These are phyloP conservation scores for Yarrowia divulgata DNA, from an alignment of 805 yeast species.

Conservation along the genomic window DNA sequence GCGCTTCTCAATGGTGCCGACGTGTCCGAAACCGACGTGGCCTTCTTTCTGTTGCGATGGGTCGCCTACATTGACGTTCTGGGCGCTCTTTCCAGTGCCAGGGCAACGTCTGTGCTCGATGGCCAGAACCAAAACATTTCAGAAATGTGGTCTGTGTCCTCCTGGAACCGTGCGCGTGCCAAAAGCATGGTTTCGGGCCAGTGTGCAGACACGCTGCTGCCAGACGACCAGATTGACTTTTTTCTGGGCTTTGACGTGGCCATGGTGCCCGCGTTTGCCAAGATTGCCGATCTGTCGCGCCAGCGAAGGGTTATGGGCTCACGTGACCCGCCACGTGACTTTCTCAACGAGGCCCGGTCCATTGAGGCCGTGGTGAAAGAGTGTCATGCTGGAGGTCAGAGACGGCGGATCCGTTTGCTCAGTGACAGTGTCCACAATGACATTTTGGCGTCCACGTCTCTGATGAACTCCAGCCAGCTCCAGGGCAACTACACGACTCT, in stretches of 20 bases:
- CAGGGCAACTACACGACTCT: slow-evolving; percentile 47
- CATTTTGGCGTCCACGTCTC: slow-evolving; percentile 41
- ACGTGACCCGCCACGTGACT: slow-evolving; percentile 12
- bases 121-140: slow-evolving; percentile 48
- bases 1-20: slow-evolving; percentile 35
- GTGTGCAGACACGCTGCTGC: slow-evolving; percentile 36
- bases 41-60: slow-evolving; percentile 70
- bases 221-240: slow-evolving; percentile 43
- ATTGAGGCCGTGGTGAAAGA: slow-evolving; percentile 17
- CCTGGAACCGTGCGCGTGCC: slow-evolving; percentile 41
- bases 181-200: slow-evolving; percentile 19
- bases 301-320: slow-evolving; percentile 42
- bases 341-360: slow-evolving; percentile 26
- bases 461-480: slow-evolving; percentile 43
- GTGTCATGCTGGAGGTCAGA: slow-evolving; percentile 11
- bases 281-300: slow-evolving; percentile 56
- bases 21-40: slow-evolving; percentile 49
- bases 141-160: slow-evolving; percentile 49
- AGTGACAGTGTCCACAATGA: slow-evolving; percentile 41
- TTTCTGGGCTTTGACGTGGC: slow-evolving; percentile 66
- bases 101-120: slow-evolving; percentile 45
- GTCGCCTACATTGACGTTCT: slow-evolving; percentile 71
- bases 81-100: slow-evolving; percentile 63
- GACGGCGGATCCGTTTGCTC: neutral
- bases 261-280: slow-evolving; percentile 64